Percentiles rank a stretch among this genome's conserved stretches.
Evolutionary conservation across 2,329 filamentous ascomycete species (phyloP).

Genomic region (Zymoseptoria ardabiliae): DNA sequence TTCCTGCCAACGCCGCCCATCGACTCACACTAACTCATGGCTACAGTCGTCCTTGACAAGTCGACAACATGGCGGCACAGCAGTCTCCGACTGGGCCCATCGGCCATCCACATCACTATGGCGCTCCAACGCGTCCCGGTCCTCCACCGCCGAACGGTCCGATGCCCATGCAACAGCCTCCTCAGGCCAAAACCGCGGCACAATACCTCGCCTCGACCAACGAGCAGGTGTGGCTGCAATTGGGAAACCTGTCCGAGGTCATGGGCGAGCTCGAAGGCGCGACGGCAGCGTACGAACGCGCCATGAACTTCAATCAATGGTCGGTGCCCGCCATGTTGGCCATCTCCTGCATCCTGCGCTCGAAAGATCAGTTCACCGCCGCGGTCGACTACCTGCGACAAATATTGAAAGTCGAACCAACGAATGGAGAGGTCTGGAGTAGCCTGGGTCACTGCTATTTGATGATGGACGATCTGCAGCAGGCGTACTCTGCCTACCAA

Average conservation of each 20-base stretch:
- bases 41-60: neutral
- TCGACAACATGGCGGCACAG: constrained; percentile 42
- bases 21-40: neutral
- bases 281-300: constrained; percentile 83
- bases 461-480: constrained; percentile 97
- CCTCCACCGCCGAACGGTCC: constrained; percentile 51
- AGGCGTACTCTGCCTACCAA: constrained; percentile 94
- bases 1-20: neutral
- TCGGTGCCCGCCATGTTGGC: constrained; percentile 90
- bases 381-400: constrained; percentile 88
- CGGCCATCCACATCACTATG: constrained; percentile 59
- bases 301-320: constrained; percentile 76
- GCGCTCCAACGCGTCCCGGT: constrained; percentile 52
- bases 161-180: constrained; percentile 38
- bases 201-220: constrained; percentile 74
- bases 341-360: constrained; percentile 84
- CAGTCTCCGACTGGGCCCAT: constrained; percentile 69
- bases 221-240: constrained; percentile 83
- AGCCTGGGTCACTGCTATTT: constrained; percentile 96
- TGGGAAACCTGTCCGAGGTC: constrained; percentile 79
- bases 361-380: constrained; percentile 86
- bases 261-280: constrained; percentile 85
- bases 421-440: constrained; percentile 93
- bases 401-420: constrained; percentile 80
- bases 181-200: constrained; percentile 56